phyloP scores from a whole-genome alignment of 2,329 filamentous ascomycete genomes.

The Chrysoporthe cubensis region DNA sequence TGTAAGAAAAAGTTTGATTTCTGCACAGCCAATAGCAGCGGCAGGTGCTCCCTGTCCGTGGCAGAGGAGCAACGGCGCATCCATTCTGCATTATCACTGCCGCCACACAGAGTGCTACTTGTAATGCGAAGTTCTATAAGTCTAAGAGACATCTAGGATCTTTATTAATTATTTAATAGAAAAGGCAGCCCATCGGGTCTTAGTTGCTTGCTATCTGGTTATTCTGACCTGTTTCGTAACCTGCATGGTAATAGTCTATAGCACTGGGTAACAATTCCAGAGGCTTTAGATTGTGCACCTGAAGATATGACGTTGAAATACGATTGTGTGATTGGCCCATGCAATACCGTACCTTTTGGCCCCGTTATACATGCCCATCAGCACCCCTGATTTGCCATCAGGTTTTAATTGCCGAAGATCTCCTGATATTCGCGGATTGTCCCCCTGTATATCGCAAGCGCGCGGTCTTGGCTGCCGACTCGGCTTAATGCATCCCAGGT shows the following conservation, averaged over 20 bases:
- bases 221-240: neutral
- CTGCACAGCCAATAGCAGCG: neutral
- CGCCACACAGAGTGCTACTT: neutral
- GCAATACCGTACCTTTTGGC: neutral
- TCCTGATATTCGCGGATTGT: neutral
- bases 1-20: neutral
- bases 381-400: neutral
- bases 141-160: neutral
- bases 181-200: neutral
- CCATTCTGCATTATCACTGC: neutral
- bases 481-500: neutral
- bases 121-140: neutral
- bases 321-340: neutral
- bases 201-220: neutral
- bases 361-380: neutral
- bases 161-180: neutral
- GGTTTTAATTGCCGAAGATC: neutral
- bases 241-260: neutral
- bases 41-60: neutral
- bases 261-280: neutral
- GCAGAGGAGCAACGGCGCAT: neutral
- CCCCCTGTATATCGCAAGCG: constrained; percentile 2
- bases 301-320: neutral
- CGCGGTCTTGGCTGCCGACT: neutral
- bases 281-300: neutral